Conservation (phyloP, 2,329 filamentous ascomycete species). For the Neofusicoccum cordaticola region DNA sequence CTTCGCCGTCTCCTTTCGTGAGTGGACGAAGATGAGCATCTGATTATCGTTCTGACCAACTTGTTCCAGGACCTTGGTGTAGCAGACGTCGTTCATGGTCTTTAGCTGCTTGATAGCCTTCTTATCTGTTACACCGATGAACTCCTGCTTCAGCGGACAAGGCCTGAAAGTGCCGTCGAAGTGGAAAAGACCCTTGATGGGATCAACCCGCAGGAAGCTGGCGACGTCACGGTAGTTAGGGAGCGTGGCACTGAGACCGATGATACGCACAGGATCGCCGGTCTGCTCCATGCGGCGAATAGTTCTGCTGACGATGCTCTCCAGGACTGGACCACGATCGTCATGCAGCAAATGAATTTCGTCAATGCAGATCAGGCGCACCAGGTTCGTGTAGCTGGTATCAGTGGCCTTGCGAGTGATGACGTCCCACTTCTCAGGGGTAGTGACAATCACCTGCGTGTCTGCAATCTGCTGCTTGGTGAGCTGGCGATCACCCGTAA, state of each 20-base stretch:
- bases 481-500: slow-evolving; percentile 95
- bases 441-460: slow-evolving; percentile 97
- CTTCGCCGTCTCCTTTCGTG: slow-evolving; percentile 95
- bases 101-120: slow-evolving; percentile 99
- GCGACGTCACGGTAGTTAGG: slow-evolving; percentile 97
- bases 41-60: slow-evolving; percentile 91
- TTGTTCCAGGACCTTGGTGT: slow-evolving; percentile 95
- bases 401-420: slow-evolving; percentile 98
- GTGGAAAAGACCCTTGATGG: slow-evolving; percentile 83
- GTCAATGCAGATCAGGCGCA: slow-evolving; percentile 92
- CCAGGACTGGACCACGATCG: slow-evolving; percentile 91
- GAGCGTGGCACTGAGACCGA: slow-evolving; percentile 90
- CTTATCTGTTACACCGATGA: slow-evolving; percentile 94
- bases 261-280: slow-evolving; percentile 83
- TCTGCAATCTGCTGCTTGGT: slow-evolving; percentile 98
- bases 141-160: slow-evolving; percentile 93
- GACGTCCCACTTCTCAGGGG: slow-evolving; percentile 98
- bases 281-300: slow-evolving; percentile 93
- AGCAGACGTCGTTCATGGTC: slow-evolving; percentile 99
- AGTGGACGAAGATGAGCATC: slow-evolving; percentile 99
- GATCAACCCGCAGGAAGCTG: slow-evolving; percentile 88
- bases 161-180: slow-evolving; percentile 93
- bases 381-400: slow-evolving; percentile 94
- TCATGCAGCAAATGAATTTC: slow-evolving; percentile 98
- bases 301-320: slow-evolving; percentile 93